Conservation (phyloP, 78 protist species). For the Bigelowiella natans region DNA sequence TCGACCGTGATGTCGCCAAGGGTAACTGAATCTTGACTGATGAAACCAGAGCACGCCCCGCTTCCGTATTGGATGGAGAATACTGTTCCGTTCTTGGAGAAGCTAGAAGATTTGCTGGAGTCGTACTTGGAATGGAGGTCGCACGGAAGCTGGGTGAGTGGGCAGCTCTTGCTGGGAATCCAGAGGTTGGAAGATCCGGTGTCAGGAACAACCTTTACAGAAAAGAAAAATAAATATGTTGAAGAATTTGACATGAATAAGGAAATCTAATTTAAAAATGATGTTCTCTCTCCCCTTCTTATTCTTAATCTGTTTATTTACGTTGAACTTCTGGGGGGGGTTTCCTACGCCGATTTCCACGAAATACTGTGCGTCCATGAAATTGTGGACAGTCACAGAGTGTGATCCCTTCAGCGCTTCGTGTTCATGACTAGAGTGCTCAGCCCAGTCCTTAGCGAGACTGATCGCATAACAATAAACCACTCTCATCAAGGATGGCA, state of each 20-base stretch:
- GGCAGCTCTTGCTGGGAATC: slow-evolving; percentile 33
- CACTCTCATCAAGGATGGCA: not conserved
- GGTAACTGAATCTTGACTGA: slow-evolving; percentile 53
- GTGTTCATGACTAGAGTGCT: not conserved
- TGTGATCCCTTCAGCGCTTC: not conserved
- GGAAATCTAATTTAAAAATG: no score
- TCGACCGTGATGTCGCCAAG: slow-evolving; percentile 58
- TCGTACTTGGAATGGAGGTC: slow-evolving; percentile 41
- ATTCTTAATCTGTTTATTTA: no score
- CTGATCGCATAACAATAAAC: not conserved
- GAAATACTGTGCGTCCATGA: slow-evolving; percentile 65
- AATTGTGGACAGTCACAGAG: not conserved
- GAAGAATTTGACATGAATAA: no score
- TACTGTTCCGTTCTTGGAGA: slow-evolving; percentile 55
- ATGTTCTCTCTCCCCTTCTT: no score
- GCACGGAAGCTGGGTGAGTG: slow-evolving; percentile 3
- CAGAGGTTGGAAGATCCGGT: slow-evolving; percentile 94
- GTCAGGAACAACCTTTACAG: slow-evolving; percentile 84
- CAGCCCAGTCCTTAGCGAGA: not conserved
- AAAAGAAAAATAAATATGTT: no score
- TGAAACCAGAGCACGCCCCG: slow-evolving; percentile 32
- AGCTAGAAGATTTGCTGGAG: slow-evolving; percentile 53
- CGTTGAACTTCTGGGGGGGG: slow-evolving; percentile 80
- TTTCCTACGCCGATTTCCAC: slow-evolving; percentile 81
- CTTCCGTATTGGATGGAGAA: slow-evolving; percentile 4